Evolutionary conservation across 2,329 filamentous ascomycete genomes (phyloP).

Genomic region (Xylaria arbuscula): DNA sequence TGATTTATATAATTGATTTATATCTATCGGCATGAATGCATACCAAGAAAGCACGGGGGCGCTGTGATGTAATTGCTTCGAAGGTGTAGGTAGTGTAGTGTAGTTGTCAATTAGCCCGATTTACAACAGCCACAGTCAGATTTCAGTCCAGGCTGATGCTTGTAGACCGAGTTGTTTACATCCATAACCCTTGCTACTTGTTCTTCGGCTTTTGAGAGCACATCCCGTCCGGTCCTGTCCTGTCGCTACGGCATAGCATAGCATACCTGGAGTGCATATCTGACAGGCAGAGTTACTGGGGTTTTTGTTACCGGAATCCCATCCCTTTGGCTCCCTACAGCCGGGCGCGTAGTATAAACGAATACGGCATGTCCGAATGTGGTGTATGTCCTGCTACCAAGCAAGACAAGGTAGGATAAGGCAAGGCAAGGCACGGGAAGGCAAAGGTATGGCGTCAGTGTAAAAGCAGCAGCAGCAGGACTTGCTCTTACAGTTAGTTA

Average conservation of each 20-base stretch:
- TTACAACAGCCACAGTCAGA: not conserved
- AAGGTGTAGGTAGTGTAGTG: too few species aligned
- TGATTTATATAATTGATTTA: too few species aligned
- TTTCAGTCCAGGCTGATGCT: not conserved
- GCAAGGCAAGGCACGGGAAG: too few species aligned
- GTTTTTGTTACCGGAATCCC: slow-evolving; percentile 16
- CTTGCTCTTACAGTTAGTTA: not conserved
- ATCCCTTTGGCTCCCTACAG: slow-evolving; percentile 25
- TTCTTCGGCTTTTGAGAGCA: not conserved
- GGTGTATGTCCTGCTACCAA: not conserved
- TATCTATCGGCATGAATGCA: too few species aligned
- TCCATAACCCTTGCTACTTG: too few species aligned
- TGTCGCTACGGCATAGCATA: not conserved
- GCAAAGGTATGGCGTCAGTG: too few species aligned
- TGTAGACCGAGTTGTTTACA: not conserved
- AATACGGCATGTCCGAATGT: slow-evolving; percentile 17
- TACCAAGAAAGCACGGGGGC: too few species aligned
- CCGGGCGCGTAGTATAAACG: not conserved
- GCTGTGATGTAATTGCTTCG: too few species aligned
- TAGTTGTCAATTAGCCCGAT: not conserved
- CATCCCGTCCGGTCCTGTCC: slow-evolving; percentile 1
- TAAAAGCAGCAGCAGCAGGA: not conserved
- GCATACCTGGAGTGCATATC: too few species aligned
- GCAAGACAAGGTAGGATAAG: not conserved
- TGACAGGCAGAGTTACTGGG: slow-evolving; percentile 5